Percentiles rank a stretch among this genome's conserved stretches.
phyloP scores from a whole-genome alignment of 1,284 basidiomycete species.

The Tylopilus orsonianus region DNA sequence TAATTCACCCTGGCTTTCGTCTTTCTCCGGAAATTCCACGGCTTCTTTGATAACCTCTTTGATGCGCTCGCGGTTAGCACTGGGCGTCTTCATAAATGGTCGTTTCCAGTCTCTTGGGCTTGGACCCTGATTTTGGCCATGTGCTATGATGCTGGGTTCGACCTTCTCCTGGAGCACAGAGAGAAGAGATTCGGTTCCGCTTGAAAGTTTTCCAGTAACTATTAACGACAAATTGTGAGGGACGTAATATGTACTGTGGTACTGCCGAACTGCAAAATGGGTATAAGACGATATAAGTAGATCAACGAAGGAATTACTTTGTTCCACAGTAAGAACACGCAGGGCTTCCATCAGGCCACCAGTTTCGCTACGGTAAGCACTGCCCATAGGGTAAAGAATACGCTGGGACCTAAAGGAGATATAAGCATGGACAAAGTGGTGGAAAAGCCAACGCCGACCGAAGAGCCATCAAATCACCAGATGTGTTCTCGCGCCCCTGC shows the following conservation, averaged over 20 bases:
- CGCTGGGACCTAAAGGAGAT: conserved; percentile 64
- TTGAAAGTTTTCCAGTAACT: conserved; percentile 76
- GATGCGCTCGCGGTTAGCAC: conserved; percentile 62
- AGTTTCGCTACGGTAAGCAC: conserved; percentile 94
- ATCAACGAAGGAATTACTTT: conserved; percentile 59
- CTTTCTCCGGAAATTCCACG: conserved; percentile 97
- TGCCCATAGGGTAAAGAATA: conserved; percentile 77
- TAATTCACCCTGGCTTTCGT: conserved; percentile 93
- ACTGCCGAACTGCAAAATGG: conserved; percentile 70
- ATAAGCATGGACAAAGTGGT: conserved; percentile 6
- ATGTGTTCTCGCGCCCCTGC: conserved; percentile 96
- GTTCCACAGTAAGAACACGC: conserved; percentile 82
- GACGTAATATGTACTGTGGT: conserved; percentile 90
- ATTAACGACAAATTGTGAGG: conserved; percentile 92
- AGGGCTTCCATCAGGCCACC: conserved; percentile 95
- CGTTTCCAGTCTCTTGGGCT: conserved; percentile 85
- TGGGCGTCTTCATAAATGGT: conserved; percentile 90
- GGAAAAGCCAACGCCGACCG: conserved; percentile 46
- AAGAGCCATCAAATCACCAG: conserved; percentile 87
- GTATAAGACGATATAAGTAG: conserved; percentile 10
- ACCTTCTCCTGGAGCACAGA: conserved; percentile 78
- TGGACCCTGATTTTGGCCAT: conserved; percentile 67
- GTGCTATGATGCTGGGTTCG: conserved; percentile 76
- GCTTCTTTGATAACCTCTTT: conserved; percentile 55
- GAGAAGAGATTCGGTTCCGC: conserved; percentile 68